Percentiles rank a stretch among this genome's conserved stretches.
phyloP scores from a whole-genome alignment of 768 basidiomycete genomes.

The Albatrellus ellisii region DNA sequence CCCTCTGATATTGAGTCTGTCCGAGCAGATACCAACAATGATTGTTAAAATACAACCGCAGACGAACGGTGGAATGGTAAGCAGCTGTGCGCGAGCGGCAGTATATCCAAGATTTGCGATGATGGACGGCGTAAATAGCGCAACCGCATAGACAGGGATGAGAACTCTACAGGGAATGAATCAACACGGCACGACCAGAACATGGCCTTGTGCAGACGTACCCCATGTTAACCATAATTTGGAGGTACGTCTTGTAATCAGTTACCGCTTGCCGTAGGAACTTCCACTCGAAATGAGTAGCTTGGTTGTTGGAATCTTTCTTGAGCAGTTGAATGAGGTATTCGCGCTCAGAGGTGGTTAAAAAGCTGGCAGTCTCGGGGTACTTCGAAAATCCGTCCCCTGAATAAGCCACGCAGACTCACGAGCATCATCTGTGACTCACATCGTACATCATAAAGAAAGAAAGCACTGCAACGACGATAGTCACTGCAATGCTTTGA shows the following conservation, averaged over 20 bases:
- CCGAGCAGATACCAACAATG: constrained; percentile 20
- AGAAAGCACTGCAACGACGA: constrained; percentile 27
- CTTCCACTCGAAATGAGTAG: constrained; percentile 21
- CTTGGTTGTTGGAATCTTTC: constrained; percentile 18
- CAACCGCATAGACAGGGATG: constrained; percentile 31
- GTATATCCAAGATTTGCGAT: constrained; percentile 30
- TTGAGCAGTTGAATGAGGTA: constrained; percentile 18
- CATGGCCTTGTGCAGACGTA: constrained; percentile 8
- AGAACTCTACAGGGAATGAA: constrained; percentile 21
- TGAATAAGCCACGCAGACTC: not conserved
- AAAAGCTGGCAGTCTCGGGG: constrained; percentile 31
- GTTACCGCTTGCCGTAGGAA: constrained; percentile 24
- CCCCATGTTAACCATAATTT: constrained; percentile 22
- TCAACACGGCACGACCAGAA: not conserved
- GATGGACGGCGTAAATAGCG: constrained; percentile 24
- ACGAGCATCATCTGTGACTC: constrained; percentile 7
- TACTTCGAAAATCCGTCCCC: constrained; percentile 17
- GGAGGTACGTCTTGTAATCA: constrained; percentile 22
- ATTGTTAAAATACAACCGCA: constrained; percentile 20
- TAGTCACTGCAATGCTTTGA: no score
- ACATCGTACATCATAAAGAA: constrained; percentile 30
- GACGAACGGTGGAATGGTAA: constrained; percentile 25
- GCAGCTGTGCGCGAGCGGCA: constrained; percentile 28
- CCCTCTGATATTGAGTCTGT: constrained; percentile 27
- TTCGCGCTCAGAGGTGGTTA: constrained; percentile 22